Percentiles rank a stretch among this genome's conserved stretches.
Conservation (phyloP, 805 yeast genomes). For the Lachancea cidri region DNA sequence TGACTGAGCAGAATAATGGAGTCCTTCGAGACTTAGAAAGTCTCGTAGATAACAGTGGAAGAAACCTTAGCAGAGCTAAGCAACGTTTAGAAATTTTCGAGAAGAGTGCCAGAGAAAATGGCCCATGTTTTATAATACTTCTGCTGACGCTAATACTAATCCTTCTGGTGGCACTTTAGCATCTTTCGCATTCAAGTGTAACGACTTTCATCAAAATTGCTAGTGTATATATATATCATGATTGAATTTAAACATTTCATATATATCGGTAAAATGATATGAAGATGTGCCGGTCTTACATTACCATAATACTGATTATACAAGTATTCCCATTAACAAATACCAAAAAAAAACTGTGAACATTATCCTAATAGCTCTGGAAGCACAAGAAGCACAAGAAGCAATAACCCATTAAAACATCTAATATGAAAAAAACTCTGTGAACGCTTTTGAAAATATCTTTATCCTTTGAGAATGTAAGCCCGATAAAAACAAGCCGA, state of each 20-base stretch:
- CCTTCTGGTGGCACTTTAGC: conserved; percentile 36
- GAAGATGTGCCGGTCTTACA: neutral
- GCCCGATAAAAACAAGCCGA: neutral
- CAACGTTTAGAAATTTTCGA: conserved; percentile 37
- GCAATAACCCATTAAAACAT: too few relatives aligned
- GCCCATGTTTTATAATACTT: conserved; percentile 45
- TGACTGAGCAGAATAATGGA: conserved; percentile 42
- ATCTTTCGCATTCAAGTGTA: neutral
- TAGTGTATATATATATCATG: neutral
- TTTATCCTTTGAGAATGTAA: neutral
- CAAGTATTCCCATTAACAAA: neutral
- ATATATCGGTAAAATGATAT: too few relatives aligned
- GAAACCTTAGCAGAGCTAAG: conserved; percentile 39
- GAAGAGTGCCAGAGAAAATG: conserved; percentile 41
- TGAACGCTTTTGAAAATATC: neutral
- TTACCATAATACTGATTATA: neutral
- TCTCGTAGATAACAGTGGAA: conserved; percentile 40
- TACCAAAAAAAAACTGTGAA: neutral
- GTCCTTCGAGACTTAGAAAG: conserved; percentile 46
- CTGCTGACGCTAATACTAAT: conserved; percentile 41
- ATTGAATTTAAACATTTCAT: neutral
- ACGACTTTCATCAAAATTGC: too few relatives aligned
- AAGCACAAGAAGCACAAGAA: too few relatives aligned
- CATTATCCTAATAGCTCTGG: neutral
- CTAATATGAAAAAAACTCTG: too few relatives aligned